Conservation (phyloP, 768 basidiomycete species). For the Pleurotus pulmonarius region DNA sequence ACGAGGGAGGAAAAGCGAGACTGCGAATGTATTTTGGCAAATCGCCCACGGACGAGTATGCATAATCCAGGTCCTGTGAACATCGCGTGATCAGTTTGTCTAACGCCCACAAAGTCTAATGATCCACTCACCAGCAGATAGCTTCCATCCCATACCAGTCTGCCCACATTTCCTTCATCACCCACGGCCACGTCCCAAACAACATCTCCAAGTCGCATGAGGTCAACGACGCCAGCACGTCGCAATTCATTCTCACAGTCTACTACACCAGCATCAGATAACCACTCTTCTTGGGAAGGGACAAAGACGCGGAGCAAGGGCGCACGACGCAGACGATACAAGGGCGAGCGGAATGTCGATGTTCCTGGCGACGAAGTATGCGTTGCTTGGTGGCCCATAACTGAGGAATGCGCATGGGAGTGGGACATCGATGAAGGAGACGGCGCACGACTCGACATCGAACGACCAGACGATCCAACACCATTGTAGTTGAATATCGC, state of each 20-base stretch:
- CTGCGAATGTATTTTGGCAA: constrained; percentile 78
- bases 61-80: constrained; percentile 80
- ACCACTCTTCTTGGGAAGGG: constrained; percentile 83
- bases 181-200: constrained; percentile 87
- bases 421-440: constrained; percentile 58
- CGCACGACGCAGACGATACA: constrained; percentile 68
- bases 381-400: constrained; percentile 8
- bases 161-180: constrained; percentile 82
- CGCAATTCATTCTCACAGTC: constrained; percentile 82
- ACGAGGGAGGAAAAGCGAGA: constrained; percentile 80
- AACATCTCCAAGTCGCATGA: constrained; percentile 75
- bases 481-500: constrained; percentile 7
- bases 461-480: constrained; percentile 17
- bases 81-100: constrained; percentile 9
- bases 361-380: not conserved
- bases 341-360: constrained; percentile 60
- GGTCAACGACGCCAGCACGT: constrained; percentile 55
- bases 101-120: constrained; percentile 7
- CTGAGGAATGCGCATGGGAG: constrained; percentile 29
- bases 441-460: constrained; percentile 58
- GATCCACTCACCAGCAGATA: constrained; percentile 68
- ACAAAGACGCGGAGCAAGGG: constrained; percentile 80
- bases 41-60: constrained; percentile 72
- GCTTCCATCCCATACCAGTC: constrained; percentile 84
- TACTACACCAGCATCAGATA: constrained; percentile 75